These are phyloP conservation scores for Gossypium mustelinum DNA, from an alignment of 345 rosid species.

Conservation along the genomic window DNA sequence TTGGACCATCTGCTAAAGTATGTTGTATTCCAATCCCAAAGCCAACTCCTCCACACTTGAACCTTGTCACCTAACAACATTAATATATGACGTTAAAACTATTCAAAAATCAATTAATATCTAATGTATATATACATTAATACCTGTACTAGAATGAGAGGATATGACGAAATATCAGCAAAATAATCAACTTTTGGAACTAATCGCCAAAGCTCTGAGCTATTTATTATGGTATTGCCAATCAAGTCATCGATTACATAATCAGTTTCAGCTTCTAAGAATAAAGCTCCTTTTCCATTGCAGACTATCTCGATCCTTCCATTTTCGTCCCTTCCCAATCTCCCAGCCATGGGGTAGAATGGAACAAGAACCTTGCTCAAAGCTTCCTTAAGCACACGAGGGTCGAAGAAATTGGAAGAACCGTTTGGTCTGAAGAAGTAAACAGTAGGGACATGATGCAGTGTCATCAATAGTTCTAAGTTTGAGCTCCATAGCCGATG, in stretches of 20 bases:
- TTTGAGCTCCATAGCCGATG: conserved; percentile 22
- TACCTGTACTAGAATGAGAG: conserved; percentile 25
- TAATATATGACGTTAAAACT: background rate
- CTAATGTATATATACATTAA: background rate
- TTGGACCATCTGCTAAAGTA: conserved; percentile 24
- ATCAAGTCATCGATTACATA: conserved; percentile 21
- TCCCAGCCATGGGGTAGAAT: conserved; percentile 34
- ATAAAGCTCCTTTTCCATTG: conserved; percentile 27
- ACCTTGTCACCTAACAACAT: conserved; percentile 26
- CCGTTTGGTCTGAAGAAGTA: conserved; percentile 24
- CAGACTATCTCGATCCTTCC: conserved; percentile 31
- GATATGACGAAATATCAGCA: conserved; percentile 23
- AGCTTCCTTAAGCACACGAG: conserved; percentile 21
- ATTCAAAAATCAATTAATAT: background rate
- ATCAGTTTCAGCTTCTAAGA: conserved; percentile 28
- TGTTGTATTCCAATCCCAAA: conserved; percentile 28
- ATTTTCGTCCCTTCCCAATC: conserved; percentile 23
- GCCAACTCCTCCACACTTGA: conserved; percentile 33
- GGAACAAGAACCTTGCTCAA: conserved; percentile 29
- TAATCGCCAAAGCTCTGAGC: conserved; percentile 13
- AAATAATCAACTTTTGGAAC: conserved; percentile 25
- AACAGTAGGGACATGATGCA: conserved; percentile 1
- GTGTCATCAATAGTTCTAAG: conserved; percentile 23
- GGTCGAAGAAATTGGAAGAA: conserved; percentile 16
- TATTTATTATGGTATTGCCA: conserved; percentile 16